A percentile compares a stretch with the other conserved stretches of the same genome.
Evolutionary conservation across 345 rosid genomes (phyloP).

Genomic region (Dipteronia dyeriana): DNA sequence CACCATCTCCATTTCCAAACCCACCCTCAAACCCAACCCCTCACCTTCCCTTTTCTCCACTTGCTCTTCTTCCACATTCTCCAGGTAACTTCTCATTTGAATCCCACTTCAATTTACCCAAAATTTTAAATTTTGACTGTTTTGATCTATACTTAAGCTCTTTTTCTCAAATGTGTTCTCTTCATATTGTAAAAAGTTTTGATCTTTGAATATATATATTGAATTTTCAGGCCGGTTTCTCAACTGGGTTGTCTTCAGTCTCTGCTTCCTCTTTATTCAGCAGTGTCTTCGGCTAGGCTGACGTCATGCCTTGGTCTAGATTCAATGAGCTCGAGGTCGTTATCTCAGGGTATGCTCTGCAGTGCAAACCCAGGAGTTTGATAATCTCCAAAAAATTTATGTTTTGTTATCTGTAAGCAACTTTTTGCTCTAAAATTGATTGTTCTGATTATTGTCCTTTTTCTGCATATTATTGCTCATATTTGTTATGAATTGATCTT

Average conservation of each 20-base stretch:
- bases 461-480: not conserved
- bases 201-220: not conserved
- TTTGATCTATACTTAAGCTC: not conserved
- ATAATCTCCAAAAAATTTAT: slow-evolving; percentile 55
- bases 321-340: slow-evolving; percentile 70
- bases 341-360: slow-evolving; percentile 99
- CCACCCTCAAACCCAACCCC: slow-evolving; percentile 44
- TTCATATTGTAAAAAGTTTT: not conserved
- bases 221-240: slow-evolving; percentile 55
- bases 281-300: slow-evolving; percentile 82
- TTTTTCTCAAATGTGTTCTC: slow-evolving; percentile 12
- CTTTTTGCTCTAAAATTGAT: slow-evolving; percentile 31
- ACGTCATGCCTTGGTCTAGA: slow-evolving; percentile 88
- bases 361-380: slow-evolving; percentile 97
- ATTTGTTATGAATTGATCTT: not conserved
- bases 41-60: slow-evolving; percentile 40
- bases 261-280: slow-evolving; percentile 78
- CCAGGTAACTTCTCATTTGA: slow-evolving; percentile 40
- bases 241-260: slow-evolving; percentile 76
- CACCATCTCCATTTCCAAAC: slow-evolving; percentile 51
- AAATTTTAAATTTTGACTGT: slow-evolving; percentile 6
- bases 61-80: slow-evolving; percentile 44
- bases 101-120: not conserved
- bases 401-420: slow-evolving; percentile 72
- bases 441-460: slow-evolving; percentile 2